Conservation (phyloP, 306 rosid genomes). For the Mimosa bimucronata region DNA sequence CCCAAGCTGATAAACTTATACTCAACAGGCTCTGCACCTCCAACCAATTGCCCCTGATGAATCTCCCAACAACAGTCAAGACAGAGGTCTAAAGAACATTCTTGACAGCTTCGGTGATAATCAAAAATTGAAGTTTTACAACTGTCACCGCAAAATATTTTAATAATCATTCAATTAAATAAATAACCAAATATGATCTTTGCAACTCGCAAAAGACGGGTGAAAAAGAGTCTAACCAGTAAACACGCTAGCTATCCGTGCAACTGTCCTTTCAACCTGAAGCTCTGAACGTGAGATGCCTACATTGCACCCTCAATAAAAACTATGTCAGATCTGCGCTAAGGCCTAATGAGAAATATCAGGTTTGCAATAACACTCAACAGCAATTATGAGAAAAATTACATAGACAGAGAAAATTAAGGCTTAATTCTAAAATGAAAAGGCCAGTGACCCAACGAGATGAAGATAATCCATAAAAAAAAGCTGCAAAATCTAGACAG, state of each 20-base stretch:
- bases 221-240: slow-evolving; percentile 53
- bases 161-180: neutral
- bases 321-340: slow-evolving; percentile 12
- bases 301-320: slow-evolving; percentile 29
- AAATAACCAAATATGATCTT: slow-evolving; percentile 19
- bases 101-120: slow-evolving; percentile 78
- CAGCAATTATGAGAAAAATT: neutral
- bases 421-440: neutral
- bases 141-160: slow-evolving; percentile 57
- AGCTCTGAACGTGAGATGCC: slow-evolving; percentile 43
- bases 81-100: slow-evolving; percentile 85
- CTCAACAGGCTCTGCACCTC: slow-evolving; percentile 51
- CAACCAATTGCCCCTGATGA: slow-evolving; percentile 60
- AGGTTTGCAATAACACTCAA: neutral
- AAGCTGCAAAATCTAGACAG: neutral
- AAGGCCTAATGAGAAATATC: neutral
- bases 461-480: too few species aligned
- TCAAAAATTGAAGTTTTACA: slow-evolving; percentile 88
- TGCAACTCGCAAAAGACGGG: neutral
- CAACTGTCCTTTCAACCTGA: neutral
- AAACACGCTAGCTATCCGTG: slow-evolving; percentile 52
- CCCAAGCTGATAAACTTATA: slow-evolving; percentile 46
- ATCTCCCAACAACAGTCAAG: slow-evolving; percentile 81
- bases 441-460: too few species aligned
- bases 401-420: neutral